Evolutionary conservation across 768 basidiomycete species (phyloP).

Genomic region (Serendipita sp.): DNA sequence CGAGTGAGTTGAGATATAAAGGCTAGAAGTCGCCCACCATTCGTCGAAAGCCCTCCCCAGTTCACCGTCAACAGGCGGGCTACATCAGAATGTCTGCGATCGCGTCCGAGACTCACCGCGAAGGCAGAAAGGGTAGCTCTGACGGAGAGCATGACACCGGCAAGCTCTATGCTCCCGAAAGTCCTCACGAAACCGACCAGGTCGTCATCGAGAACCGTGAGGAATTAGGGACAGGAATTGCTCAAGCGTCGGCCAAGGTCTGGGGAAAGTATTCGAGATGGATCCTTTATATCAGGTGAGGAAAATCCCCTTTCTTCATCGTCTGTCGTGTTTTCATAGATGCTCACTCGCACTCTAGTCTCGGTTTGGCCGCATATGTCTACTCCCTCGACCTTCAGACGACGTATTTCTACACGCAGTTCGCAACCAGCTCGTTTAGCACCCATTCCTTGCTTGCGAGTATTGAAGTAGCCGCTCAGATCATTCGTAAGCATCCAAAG

Average conservation of each 20-base stretch:
- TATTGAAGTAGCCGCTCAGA: conserved; percentile 36
- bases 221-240: conserved; percentile 6
- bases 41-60: too few relatives aligned
- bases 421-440: conserved; percentile 36
- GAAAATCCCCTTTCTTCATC: not conserved
- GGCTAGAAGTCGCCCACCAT: not conserved
- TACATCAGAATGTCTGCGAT: too few relatives aligned
- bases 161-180: not conserved
- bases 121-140: not conserved
- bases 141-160: not conserved
- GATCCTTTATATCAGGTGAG: conserved; percentile 43
- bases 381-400: conserved; percentile 60
- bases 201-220: not conserved
- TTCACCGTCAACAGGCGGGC: too few relatives aligned
- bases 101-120: not conserved
- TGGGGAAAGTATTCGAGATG: conserved; percentile 40
- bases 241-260: conserved; percentile 33
- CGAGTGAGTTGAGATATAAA: not conserved
- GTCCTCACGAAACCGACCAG: not conserved
- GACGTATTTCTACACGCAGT: conserved; percentile 45
- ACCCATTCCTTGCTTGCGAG: conserved; percentile 39
- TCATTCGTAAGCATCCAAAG: conserved; percentile 30
- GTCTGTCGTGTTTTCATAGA: too few relatives aligned
- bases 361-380: conserved; percentile 56
- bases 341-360: conserved; percentile 15